These are phyloP conservation scores for Neonectria punicea DNA, from an alignment of 2,329 filamentous ascomycete species.

Conservation along the genomic window DNA sequence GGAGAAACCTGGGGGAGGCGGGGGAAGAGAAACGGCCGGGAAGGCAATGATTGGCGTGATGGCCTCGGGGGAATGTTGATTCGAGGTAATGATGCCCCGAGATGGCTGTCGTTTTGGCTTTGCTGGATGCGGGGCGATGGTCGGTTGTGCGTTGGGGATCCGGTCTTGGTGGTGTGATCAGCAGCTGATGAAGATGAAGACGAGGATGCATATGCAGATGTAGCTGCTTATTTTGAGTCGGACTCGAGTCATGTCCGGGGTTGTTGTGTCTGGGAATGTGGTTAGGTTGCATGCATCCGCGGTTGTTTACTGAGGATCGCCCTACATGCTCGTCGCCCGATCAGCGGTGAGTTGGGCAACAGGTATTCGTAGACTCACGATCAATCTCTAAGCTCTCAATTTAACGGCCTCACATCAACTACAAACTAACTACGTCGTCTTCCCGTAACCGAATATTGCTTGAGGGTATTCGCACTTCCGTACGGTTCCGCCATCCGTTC, in stretches of 20 bases:
- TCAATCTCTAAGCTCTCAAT: not conserved
- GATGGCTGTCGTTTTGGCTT: slow-evolving; percentile 15
- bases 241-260: not conserved
- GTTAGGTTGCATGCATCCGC: not conserved
- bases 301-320: not conserved
- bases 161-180: slow-evolving; percentile 6
- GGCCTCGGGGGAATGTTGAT: slow-evolving; percentile 9
- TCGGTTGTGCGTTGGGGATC: not conserved
- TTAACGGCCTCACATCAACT: not conserved
- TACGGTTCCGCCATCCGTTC: not conserved
- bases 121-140: not conserved
- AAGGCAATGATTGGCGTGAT: slow-evolving; percentile 19
- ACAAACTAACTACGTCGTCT: not conserved
- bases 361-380: not conserved
- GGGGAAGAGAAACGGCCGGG: not conserved
- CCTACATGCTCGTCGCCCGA: not conserved
- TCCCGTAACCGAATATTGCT: not conserved
- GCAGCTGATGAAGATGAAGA: not conserved
- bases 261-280: not conserved
- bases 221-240: not conserved
- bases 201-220: not conserved
- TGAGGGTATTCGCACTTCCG: not conserved
- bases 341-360: not conserved
- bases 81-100: slow-evolving; percentile 38
- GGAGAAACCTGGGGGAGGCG: slow-evolving; percentile 38